phyloP scores from a whole-genome alignment of 1,284 basidiomycete species.

The Polyporus tsugae region DNA sequence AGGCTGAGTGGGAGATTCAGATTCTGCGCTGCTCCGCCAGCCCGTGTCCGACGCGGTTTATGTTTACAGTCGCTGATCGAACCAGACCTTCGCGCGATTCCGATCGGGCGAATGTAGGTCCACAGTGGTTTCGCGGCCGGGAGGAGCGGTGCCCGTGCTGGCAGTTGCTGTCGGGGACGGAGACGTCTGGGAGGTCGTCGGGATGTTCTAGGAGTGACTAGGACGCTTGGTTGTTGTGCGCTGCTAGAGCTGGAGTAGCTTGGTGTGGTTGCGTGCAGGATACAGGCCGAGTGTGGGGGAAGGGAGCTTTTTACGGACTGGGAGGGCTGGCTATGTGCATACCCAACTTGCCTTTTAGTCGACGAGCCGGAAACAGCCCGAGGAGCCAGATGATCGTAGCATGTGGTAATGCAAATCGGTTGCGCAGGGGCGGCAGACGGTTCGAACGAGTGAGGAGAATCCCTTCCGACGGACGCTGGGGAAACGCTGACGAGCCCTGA shows the following conservation, averaged over 20 bases:
- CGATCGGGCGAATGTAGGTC: conserved; percentile 35
- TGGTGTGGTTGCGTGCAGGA: conserved; percentile 8
- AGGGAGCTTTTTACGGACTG: conserved; percentile 26
- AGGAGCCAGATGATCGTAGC: conserved; percentile 25
- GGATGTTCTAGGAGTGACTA: neutral
- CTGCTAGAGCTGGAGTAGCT: neutral
- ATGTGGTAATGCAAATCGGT: conserved; percentile 27
- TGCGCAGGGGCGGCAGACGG: conserved; percentile 11
- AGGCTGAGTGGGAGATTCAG: conserved; percentile 34
- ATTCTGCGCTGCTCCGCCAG: conserved; percentile 27
- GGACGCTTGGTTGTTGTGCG: neutral
- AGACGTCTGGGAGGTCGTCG: neutral
- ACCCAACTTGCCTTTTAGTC: conserved; percentile 12
- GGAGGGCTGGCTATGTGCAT: conserved; percentile 4
- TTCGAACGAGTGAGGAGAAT: conserved; percentile 14
- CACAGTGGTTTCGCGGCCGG: conserved; percentile 18
- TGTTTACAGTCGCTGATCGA: conserved; percentile 31
- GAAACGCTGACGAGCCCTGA: conserved; percentile 1
- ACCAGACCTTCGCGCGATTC: conserved; percentile 23
- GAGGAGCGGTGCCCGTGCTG: neutral
- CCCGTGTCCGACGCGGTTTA: conserved; percentile 21
- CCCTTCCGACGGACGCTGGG: neutral
- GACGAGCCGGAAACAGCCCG: conserved; percentile 2
- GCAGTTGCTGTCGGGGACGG: neutral
- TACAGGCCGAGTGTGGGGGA: conserved; percentile 7